Evolutionary conservation across 306 rosid species (phyloP).

Genomic region (Gastrolobium villosum): DNA sequence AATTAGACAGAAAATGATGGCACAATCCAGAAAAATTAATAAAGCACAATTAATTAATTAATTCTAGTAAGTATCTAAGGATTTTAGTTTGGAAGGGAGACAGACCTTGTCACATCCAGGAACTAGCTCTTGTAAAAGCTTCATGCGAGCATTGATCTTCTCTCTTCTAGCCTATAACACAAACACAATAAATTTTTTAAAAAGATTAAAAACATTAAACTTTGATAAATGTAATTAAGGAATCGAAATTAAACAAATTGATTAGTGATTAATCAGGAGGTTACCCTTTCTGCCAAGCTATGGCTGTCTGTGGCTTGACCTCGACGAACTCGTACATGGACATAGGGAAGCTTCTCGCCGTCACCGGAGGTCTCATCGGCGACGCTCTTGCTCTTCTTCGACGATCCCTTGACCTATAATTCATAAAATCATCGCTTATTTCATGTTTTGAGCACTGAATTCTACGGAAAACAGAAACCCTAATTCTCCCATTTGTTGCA

Average conservation of each 20-base stretch:
- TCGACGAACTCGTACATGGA: slow-evolving; percentile 97
- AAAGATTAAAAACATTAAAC: slow-evolving; percentile 1
- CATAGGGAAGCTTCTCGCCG: slow-evolving; percentile 80
- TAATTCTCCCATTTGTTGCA: slow-evolving; percentile 24
- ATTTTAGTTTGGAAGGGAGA: slow-evolving; percentile 48
- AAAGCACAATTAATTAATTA: slow-evolving; percentile 47
- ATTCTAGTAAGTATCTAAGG: slow-evolving; percentile 25
- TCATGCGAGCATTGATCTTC: slow-evolving; percentile 97
- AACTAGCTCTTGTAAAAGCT: slow-evolving; percentile 95
- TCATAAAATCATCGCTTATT: slow-evolving; percentile 30
- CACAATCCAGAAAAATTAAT: slow-evolving; percentile 53
- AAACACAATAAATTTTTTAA: not conserved
- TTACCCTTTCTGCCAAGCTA: slow-evolving; percentile 96
- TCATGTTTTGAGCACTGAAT: slow-evolving; percentile 34
- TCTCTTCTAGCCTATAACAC: slow-evolving; percentile 93
- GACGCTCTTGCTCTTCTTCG: slow-evolving; percentile 75
- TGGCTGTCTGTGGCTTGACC: slow-evolving; percentile 99
- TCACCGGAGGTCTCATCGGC: slow-evolving; percentile 66
- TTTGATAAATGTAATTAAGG: not conserved
- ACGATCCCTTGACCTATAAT: slow-evolving; percentile 68
- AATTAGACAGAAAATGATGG: slow-evolving; percentile 49
- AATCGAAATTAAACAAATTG: slow-evolving; percentile 32
- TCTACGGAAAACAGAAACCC: slow-evolving; percentile 54
- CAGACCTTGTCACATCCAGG: slow-evolving; percentile 96
- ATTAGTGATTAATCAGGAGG: slow-evolving; percentile 49